Evolutionary conservation across 2,329 filamentous ascomycete species (phyloP).

Genomic region (Fusarium euwallaceae): DNA sequence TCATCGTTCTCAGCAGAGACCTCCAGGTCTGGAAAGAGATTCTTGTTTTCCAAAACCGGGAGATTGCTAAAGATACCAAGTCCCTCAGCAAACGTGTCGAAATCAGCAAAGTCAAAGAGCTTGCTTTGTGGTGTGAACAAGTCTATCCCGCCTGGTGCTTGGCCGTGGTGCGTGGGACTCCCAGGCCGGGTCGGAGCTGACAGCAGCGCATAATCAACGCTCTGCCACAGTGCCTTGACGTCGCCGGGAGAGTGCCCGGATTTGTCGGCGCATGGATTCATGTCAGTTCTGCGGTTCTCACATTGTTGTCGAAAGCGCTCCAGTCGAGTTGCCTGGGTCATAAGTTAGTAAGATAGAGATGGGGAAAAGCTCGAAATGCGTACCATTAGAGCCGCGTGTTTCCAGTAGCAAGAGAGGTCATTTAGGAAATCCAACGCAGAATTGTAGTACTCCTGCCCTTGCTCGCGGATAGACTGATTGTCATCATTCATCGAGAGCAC

Average conservation of each 20-base stretch:
- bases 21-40: not conserved
- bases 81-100: not conserved
- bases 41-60: not conserved
- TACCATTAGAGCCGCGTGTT: not conserved
- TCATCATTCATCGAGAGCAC: not conserved
- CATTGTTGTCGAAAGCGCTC: not conserved
- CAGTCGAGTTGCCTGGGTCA: not conserved
- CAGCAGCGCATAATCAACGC: not conserved
- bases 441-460: not conserved
- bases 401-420: not conserved
- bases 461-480: not conserved
- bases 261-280: not conserved
- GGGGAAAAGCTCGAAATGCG: not conserved
- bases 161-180: not conserved
- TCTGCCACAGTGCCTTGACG: not conserved
- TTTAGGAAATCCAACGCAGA: not conserved
- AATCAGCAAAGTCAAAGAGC: not conserved
- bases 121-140: not conserved
- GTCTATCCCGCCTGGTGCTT: not conserved
- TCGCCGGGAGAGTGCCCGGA: not conserved
- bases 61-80: not conserved
- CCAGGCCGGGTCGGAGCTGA: not conserved
- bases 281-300: not conserved
- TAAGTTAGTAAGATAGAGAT: not conserved
- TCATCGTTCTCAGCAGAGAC: not conserved